Percentiles rank a stretch among this genome's conserved stretches.
phyloP scores from a whole-genome alignment of 495 filamentous ascomycete species.

The Penicillium arizonense region DNA sequence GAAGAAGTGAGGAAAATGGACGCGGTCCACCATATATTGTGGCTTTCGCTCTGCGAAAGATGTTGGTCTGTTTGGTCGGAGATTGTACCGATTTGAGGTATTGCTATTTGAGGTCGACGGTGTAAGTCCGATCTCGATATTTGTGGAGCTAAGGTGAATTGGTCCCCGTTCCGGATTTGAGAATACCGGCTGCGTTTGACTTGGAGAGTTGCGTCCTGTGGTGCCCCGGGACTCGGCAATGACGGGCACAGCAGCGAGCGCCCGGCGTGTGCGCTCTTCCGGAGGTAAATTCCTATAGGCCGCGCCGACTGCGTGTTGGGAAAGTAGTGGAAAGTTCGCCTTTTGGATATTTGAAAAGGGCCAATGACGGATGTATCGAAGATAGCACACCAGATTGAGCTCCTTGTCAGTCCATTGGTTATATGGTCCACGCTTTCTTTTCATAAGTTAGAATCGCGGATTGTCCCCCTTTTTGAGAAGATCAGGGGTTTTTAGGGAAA shows the following conservation, averaged over 20 bases:
- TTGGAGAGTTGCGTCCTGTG: not conserved
- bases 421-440: not conserved
- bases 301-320: not conserved
- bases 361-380: conserved; percentile 5
- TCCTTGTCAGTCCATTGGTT: conserved; percentile 2
- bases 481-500: not conserved
- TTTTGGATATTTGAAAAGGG: conserved; percentile 6
- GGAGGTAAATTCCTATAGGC: conserved; percentile 2
- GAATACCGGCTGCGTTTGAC: not conserved
- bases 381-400: conserved; percentile 6
- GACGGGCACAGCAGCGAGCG: not conserved
- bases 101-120: not conserved
- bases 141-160: not conserved
- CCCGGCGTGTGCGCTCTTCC: conserved; percentile 9
- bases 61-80: conserved; percentile 6
- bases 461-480: not conserved
- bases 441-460: not conserved
- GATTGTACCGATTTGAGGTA: conserved; percentile 3
- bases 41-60: conserved; percentile 1
- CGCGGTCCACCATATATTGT: conserved; percentile 5
- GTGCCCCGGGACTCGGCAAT: not conserved
- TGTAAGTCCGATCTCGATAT: not conserved
- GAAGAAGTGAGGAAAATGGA: conserved; percentile 6
- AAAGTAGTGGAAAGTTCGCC: conserved; percentile 7
- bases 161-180: not conserved